Evolutionary conservation across 2,329 filamentous ascomycete species (phyloP).

Genomic region (Cladosporium cucumerinum): DNA sequence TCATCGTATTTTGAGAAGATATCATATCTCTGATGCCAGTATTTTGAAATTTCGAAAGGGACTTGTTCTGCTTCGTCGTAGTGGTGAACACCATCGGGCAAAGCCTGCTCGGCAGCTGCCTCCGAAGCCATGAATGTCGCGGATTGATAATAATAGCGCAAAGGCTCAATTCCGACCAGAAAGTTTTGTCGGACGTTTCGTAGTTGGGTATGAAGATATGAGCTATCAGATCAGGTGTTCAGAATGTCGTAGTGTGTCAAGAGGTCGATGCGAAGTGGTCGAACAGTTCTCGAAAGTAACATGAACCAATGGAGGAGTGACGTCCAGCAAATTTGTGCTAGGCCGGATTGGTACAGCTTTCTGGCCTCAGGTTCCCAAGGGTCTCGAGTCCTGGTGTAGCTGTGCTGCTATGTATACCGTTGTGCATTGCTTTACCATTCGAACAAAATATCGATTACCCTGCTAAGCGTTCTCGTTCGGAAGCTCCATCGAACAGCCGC

Average conservation of each 20-base stretch:
- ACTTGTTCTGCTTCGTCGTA: slow-evolving; percentile 70
- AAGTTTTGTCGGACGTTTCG: not conserved
- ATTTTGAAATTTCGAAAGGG: slow-evolving; percentile 82
- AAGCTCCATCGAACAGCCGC: not conserved
- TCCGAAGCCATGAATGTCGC: slow-evolving; percentile 14
- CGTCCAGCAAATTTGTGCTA: not conserved
- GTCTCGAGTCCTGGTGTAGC: not conserved
- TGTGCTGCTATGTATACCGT: not conserved
- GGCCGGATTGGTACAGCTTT: not conserved
- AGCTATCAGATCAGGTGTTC: not conserved
- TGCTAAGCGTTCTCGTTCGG: not conserved
- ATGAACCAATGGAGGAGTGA: slow-evolving; percentile 11
- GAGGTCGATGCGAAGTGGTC: not conserved
- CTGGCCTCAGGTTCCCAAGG: not conserved
- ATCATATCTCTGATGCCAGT: slow-evolving; percentile 83
- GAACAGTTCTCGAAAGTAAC: not conserved
- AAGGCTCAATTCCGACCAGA: not conserved
- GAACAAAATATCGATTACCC: not conserved
- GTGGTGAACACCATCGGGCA: slow-evolving; percentile 68
- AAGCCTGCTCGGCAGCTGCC: slow-evolving; percentile 30
- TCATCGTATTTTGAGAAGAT: slow-evolving; percentile 87
- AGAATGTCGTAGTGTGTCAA: not conserved
- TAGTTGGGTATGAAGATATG: not conserved
- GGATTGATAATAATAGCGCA: not conserved
- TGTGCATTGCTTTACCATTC: not conserved